phyloP scores from a whole-genome alignment of 768 basidiomycete genomes.

The Macrolepiota fuliginosa region DNA sequence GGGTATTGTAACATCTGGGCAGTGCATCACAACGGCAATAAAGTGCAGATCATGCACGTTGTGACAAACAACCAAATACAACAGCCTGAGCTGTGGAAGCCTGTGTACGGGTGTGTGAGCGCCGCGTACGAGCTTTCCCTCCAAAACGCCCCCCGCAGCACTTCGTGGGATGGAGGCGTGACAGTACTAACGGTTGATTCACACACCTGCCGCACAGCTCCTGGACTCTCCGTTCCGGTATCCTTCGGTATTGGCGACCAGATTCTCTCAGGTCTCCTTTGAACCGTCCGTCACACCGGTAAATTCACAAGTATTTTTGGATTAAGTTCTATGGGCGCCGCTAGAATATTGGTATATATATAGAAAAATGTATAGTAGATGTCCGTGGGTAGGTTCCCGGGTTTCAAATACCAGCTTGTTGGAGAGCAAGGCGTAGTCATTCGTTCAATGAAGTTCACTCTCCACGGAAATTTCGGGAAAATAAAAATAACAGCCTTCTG shows the following conservation, averaged over 20 bases:
- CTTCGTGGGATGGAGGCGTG: background rate
- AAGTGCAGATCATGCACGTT: background rate
- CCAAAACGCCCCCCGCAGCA: background rate
- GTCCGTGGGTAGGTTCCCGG: background rate
- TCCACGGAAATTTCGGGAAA: background rate
- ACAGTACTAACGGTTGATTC: background rate
- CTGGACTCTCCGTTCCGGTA: background rate
- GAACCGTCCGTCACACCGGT: background rate
- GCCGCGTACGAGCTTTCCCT: background rate
- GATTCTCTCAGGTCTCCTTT: background rate
- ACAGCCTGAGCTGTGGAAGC: background rate
- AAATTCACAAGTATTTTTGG: background rate
- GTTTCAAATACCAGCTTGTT: background rate
- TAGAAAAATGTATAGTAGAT: background rate
- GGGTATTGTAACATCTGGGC: background rate
- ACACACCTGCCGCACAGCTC: background rate
- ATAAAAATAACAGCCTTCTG: background rate
- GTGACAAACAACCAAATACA: constrained; percentile 1
- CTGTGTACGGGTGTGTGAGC: background rate
- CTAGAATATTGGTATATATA: background rate
- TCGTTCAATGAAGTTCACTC: background rate
- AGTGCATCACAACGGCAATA: background rate
- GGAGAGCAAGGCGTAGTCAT: background rate
- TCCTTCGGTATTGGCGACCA: background rate
- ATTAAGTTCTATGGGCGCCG: background rate